A percentile compares a stretch with the other conserved stretches of the same genome.
Evolutionary conservation across 768 basidiomycete species (phyloP).

Genomic region (Paxillus involutus): DNA sequence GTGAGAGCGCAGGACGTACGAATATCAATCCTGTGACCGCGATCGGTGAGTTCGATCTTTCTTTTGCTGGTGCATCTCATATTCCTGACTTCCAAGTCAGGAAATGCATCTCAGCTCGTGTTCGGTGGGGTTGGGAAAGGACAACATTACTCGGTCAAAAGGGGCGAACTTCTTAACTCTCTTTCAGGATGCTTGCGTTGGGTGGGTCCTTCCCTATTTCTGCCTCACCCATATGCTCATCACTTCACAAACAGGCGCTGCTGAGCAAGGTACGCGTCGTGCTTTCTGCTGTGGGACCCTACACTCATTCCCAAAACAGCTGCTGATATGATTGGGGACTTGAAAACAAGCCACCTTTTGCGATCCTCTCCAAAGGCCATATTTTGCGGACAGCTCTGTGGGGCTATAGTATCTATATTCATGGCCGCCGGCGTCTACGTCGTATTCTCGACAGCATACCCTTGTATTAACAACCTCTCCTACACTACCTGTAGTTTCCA

Average conservation of each 20-base stretch:
- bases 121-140: conserved; percentile 63
- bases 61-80: background rate
- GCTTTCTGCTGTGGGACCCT: background rate
- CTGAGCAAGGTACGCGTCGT: conserved; percentile 19
- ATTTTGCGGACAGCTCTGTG: conserved; percentile 59
- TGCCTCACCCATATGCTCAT: background rate
- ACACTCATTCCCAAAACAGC: conserved; percentile 23
- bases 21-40: conserved; percentile 64
- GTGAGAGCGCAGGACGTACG: conserved; percentile 58
- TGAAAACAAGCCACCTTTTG: conserved; percentile 70
- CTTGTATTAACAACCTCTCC: conserved; percentile 46
- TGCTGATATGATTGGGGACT: conserved; percentile 64
- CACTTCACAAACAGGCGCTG: conserved; percentile 10
- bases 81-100: conserved; percentile 14
- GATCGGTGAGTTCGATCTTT: conserved; percentile 33
- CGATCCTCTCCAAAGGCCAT: conserved; percentile 63
- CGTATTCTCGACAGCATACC: conserved; percentile 60
- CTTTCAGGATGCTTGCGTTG: conserved; percentile 28
- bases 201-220: conserved; percentile 6
- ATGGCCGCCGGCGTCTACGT: conserved; percentile 57
- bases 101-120: conserved; percentile 56
- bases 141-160: conserved; percentile 22
- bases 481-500: conserved; percentile 23
- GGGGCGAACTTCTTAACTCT: conserved; percentile 17
- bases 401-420: conserved; percentile 61